Conservation (phyloP, 23 red algal genomes). For the Gracilaria caudata region DNA sequence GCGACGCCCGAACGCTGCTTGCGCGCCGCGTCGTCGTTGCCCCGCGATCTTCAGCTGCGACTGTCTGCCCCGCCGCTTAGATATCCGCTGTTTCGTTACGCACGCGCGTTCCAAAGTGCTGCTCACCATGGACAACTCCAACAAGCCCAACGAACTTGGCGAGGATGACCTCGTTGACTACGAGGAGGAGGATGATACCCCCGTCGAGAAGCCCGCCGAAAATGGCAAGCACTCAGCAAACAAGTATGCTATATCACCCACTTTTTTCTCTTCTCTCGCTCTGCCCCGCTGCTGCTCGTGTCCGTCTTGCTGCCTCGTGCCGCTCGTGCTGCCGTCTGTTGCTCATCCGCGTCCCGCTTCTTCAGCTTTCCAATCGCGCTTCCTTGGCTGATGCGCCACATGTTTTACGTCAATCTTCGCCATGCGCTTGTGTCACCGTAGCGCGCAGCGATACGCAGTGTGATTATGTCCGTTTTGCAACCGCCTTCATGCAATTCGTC, state of each 20-base stretch:
- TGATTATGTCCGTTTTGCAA: too few relatives aligned
- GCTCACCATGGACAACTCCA: slow-evolving; percentile 16
- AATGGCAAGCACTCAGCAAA: slow-evolving; percentile 55
- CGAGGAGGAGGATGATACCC: slow-evolving; percentile 69
- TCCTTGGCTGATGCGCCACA: background rate
- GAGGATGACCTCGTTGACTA: slow-evolving; percentile 74
- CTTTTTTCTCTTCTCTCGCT: slow-evolving; percentile 14
- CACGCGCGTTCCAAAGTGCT: background rate
- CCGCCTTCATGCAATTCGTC: too few relatives aligned
- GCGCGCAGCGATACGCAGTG: too few relatives aligned
- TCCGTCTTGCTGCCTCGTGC: background rate
- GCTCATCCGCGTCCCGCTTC: too few relatives aligned
- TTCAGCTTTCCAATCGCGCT: too few relatives aligned
- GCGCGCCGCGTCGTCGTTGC: background rate
- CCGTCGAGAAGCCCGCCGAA: slow-evolving; percentile 61
- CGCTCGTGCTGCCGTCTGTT: background rate
- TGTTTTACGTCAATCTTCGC: background rate
- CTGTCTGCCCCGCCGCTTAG: too few relatives aligned
- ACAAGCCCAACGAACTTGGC: slow-evolving; percentile 60
- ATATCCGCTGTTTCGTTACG: background rate
- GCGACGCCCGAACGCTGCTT: background rate
- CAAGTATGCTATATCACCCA: slow-evolving; percentile 55
- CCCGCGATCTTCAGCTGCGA: too few relatives aligned
- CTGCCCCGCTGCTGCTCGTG: slow-evolving; percentile 28
- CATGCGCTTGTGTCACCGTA: too few relatives aligned